A percentile compares a stretch with the other conserved stretches of the same genome.
phyloP scores from a whole-genome alignment of 139 green algal species.

The Penium margaritaceum region DNA sequence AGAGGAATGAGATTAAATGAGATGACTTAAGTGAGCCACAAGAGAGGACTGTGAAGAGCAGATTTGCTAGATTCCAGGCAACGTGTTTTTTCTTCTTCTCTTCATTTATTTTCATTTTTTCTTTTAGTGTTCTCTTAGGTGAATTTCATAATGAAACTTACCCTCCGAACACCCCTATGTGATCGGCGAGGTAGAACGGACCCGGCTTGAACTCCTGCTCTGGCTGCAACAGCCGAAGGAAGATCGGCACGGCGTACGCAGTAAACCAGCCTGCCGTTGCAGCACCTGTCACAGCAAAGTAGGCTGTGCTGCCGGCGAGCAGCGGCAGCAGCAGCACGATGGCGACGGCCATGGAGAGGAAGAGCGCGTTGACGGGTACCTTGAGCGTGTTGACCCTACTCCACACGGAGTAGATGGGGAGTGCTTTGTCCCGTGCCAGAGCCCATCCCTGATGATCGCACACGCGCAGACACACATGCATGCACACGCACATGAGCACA shows the following conservation, averaged over 20 bases:
- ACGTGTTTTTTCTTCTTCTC: no score
- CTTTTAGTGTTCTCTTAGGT: no score
- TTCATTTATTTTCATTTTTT: no score
- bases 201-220: background rate
- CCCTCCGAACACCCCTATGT: no score
- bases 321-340: background rate
- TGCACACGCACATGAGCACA: no score
- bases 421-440: background rate
- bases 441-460: constrained; percentile 15
- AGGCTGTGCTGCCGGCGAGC: background rate
- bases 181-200: constrained; percentile 22
- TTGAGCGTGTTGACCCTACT: background rate
- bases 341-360: background rate
- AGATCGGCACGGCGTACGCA: constrained; percentile 27
- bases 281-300: background rate
- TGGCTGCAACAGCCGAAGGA: constrained; percentile 11
- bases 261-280: constrained; percentile 5
- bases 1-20: no score
- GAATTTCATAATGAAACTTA: no score
- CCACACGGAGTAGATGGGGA: background rate
- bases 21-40: no score
- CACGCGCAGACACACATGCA: no score
- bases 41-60: no score
- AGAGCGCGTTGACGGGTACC: constrained; percentile 1
- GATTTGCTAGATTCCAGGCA: no score